Percentiles rank a stretch among this genome's conserved stretches.
Conservation (phyloP, 1,284 basidiomycete species). For the Rhodofomes roseus region DNA sequence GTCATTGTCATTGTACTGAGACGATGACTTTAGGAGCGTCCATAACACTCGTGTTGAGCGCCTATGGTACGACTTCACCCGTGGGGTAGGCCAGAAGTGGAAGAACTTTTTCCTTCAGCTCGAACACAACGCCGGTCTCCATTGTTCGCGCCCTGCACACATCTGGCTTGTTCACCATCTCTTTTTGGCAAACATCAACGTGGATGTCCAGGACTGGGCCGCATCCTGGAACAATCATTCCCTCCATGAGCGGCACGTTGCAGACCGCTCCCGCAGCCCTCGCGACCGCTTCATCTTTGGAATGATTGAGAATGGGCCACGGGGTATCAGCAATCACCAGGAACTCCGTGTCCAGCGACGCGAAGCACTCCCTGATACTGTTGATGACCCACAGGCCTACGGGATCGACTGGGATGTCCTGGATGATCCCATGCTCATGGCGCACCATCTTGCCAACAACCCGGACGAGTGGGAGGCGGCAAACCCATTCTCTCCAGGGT, state of each 20-base stretch:
- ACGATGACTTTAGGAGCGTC: neutral
- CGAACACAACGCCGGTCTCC: constrained; percentile 8
- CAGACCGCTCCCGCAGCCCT: constrained; percentile 8
- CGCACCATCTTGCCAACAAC: neutral
- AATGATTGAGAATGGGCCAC: constrained; percentile 12
- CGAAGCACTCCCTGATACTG: neutral
- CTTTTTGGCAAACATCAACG: constrained; percentile 5
- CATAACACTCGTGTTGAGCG: constrained; percentile 35
- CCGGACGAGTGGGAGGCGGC: neutral
- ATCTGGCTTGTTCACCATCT: constrained; percentile 7
- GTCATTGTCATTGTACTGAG: neutral
- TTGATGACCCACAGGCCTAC: neutral
- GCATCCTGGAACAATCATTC: constrained; percentile 21
- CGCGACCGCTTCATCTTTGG: constrained; percentile 19
- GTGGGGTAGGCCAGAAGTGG: constrained; percentile 23
- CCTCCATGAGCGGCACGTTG: constrained; percentile 7
- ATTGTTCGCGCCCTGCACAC: neutral
- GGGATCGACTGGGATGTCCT: neutral
- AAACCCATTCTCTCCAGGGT: neutral
- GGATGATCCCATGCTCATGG: neutral
- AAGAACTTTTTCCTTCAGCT: constrained; percentile 26
- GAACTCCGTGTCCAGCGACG: no score
- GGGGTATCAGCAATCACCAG: constrained; percentile 1
- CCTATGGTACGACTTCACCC: constrained; percentile 29
- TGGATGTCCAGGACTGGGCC: constrained; percentile 15